Conservation (phyloP, 257 asterid genomes). For the Penstemon eatonii region DNA sequence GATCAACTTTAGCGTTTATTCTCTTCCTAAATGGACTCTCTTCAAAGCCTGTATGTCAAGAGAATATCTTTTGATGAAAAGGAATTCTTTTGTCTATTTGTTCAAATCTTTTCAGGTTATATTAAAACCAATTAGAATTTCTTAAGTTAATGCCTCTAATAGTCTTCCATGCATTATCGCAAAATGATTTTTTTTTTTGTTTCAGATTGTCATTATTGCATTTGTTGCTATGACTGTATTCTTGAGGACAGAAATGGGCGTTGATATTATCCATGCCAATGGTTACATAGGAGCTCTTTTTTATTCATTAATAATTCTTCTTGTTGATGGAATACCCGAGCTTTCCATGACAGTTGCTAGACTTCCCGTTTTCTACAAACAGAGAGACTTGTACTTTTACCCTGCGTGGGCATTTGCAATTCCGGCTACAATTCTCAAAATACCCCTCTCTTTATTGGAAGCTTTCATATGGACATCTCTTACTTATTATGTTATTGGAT, state of each 20-base stretch:
- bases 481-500: constrained; percentile 55
- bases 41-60: constrained; percentile 52
- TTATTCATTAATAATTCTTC: constrained; percentile 42
- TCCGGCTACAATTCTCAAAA: constrained; percentile 49
- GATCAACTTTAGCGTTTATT: constrained; percentile 39
- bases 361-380: constrained; percentile 56
- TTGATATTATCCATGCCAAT: constrained; percentile 47
- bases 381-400: constrained; percentile 47
- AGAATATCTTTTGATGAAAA: constrained; percentile 52
- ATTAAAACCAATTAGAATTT: background rate
- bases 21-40: constrained; percentile 49
- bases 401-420: constrained; percentile 63
- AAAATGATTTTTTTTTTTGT: background rate
- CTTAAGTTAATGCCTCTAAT: background rate
- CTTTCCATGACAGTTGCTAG: constrained; percentile 47
- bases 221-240: constrained; percentile 51
- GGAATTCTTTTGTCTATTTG: constrained; percentile 49
- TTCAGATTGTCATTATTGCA: constrained; percentile 53
- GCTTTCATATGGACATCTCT: constrained; percentile 49
- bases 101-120: constrained; percentile 54
- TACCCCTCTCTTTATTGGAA: constrained; percentile 52
- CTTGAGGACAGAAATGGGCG: constrained; percentile 49
- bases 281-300: constrained; percentile 54
- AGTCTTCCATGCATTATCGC: background rate
- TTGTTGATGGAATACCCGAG: constrained; percentile 61